Evolutionary conservation across 495 filamentous ascomycete genomes (phyloP).

Genomic region (Immersiella caudata): DNA sequence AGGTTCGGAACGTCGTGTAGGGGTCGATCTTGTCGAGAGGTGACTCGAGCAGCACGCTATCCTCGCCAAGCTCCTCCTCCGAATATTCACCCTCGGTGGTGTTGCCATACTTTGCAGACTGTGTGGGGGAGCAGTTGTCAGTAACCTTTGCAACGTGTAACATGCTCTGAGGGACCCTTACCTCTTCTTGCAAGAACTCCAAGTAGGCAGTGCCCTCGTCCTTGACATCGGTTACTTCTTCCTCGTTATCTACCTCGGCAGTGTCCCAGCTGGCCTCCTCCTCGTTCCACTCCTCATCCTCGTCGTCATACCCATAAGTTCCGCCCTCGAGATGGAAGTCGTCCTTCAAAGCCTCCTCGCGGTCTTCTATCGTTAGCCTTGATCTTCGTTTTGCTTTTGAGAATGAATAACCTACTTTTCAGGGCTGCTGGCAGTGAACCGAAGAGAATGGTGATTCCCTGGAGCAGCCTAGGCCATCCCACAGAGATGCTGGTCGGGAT

Average conservation of each 20-base stretch:
- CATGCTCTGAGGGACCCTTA: conserved; percentile 36
- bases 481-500: conserved; percentile 87
- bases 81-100: conserved; percentile 58
- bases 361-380: conserved; percentile 55
- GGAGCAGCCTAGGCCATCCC: conserved; percentile 93
- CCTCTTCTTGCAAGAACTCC: conserved; percentile 92
- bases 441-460: conserved; percentile 87
- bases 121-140: conserved; percentile 33
- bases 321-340: conserved; percentile 73
- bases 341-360: conserved; percentile 90
- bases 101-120: conserved; percentile 81
- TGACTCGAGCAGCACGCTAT: conserved; percentile 88
- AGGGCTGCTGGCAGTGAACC: conserved; percentile 84
- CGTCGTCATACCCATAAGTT: conserved; percentile 75
- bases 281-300: conserved; percentile 79
- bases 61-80: conserved; percentile 89
- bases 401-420: conserved; percentile 61
- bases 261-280: conserved; percentile 62
- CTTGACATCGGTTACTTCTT: conserved; percentile 64
- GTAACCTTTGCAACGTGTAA: conserved; percentile 28
- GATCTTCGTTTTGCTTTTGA: conserved; percentile 1
- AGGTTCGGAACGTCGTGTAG: conserved; percentile 80
- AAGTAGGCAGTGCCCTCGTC: conserved; percentile 94
- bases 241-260: conserved; percentile 45
- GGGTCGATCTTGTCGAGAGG: conserved; percentile 94